Evolutionary conservation across 805 yeast genomes (phyloP).

Genomic region (Komagataella kurtzmanii): DNA sequence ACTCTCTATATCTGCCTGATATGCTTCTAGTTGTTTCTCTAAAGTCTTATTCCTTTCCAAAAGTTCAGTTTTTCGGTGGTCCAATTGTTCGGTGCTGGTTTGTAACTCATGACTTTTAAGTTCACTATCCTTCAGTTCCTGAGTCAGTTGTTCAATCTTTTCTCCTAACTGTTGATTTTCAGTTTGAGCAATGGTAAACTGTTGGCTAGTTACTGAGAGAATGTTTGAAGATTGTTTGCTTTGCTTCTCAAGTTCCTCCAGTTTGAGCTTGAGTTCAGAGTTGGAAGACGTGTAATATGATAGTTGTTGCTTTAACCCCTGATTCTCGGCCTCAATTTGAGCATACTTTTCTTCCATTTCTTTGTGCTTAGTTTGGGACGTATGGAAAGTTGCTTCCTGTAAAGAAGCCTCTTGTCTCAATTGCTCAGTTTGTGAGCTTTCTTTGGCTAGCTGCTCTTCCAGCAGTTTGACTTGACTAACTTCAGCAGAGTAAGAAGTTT

Average conservation of each 20-base stretch:
- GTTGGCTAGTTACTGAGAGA: slow-evolving; percentile 53
- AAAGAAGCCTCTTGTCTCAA: slow-evolving; percentile 61
- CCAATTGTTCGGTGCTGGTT: slow-evolving; percentile 10
- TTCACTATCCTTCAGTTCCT: slow-evolving; percentile 14
- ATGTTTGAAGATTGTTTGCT: slow-evolving; percentile 50
- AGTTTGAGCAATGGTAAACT: slow-evolving; percentile 48
- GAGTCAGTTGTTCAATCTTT: slow-evolving; percentile 11
- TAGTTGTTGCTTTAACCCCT: slow-evolving; percentile 53
- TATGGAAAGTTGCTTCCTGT: slow-evolving; percentile 67
- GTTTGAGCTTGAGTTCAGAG: slow-evolving; percentile 39
- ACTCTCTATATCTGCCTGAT: neutral
- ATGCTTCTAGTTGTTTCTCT: neutral
- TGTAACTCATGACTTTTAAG: slow-evolving; percentile 12
- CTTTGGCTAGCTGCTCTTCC: slow-evolving; percentile 43
- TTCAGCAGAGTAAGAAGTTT: slow-evolving; percentile 66
- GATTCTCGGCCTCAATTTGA: slow-evolving; percentile 55
- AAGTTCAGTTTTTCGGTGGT: slow-evolving; percentile 28
- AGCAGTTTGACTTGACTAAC: slow-evolving; percentile 63
- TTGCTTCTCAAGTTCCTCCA: slow-evolving; percentile 38
- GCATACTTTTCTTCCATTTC: slow-evolving; percentile 47
- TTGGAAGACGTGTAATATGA: slow-evolving; percentile 56
- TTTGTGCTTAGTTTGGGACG: slow-evolving; percentile 51
- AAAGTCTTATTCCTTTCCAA: slow-evolving; percentile 18
- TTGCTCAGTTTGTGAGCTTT: slow-evolving; percentile 55
- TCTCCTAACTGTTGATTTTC: slow-evolving; percentile 23